Conservation (phyloP, 257 asterid genomes). For the Echium plantagineum region DNA sequence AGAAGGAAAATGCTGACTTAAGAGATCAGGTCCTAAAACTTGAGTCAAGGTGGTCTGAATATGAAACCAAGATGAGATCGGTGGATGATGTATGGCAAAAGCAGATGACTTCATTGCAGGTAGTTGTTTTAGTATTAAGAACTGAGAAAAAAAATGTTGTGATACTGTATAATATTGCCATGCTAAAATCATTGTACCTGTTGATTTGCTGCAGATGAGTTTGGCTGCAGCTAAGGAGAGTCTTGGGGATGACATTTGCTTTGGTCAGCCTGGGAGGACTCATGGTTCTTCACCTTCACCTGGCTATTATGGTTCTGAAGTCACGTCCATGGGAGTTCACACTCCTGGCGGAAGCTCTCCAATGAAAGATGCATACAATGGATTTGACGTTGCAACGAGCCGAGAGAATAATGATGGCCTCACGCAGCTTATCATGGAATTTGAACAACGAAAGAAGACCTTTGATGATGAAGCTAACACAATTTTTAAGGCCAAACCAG, state of each 20-base stretch:
- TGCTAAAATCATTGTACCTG: not conserved
- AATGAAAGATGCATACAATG: constrained; percentile 20
- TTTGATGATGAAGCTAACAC: constrained; percentile 35
- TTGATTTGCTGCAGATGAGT: constrained; percentile 29
- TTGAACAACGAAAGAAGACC: constrained; percentile 34
- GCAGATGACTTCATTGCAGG: constrained; percentile 55
- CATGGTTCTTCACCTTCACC: constrained; percentile 41
- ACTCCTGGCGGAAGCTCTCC: constrained; percentile 60
- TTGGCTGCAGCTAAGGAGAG: constrained; percentile 46
- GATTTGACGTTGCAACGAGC: constrained; percentile 14
- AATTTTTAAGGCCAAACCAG: constrained; percentile 26
- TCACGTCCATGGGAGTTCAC: constrained; percentile 40
- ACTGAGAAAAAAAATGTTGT: not conserved
- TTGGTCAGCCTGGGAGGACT: constrained; percentile 21
- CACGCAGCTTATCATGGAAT: constrained; percentile 35
- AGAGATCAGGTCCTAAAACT: constrained; percentile 39
- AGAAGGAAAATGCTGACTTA: constrained; percentile 44
- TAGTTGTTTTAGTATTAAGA: not conserved
- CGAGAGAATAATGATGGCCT: constrained; percentile 25
- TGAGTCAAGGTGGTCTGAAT: constrained; percentile 43
- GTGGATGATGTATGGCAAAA: constrained; percentile 56
- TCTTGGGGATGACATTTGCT: constrained; percentile 20
- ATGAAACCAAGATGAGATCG: constrained; percentile 50
- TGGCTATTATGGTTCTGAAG: constrained; percentile 47
- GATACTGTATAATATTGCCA: not conserved